Conservation (phyloP, 169 alveolate species). For the Besnoitia besnoiti region DNA sequence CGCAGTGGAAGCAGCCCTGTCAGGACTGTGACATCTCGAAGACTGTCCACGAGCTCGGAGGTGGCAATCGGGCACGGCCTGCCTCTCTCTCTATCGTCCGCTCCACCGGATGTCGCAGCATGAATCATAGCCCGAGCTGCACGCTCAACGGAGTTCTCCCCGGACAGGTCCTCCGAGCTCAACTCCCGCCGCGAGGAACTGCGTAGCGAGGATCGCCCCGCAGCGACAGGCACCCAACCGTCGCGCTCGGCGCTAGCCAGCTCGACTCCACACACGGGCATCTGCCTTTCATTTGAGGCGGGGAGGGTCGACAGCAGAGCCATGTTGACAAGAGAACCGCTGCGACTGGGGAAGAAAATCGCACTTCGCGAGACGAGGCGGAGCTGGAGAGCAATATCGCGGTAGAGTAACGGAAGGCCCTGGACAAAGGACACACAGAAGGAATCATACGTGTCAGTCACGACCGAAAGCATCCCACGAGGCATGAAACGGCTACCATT, state of each 20-base stretch:
- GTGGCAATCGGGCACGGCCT: neutral
- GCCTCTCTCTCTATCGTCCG: neutral
- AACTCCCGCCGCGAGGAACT: too few relatives aligned
- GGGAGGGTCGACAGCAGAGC: too few relatives aligned
- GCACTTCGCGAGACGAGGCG: neutral
- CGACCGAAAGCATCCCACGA: too few relatives aligned
- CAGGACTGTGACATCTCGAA: neutral
- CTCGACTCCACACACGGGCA: too few relatives aligned
- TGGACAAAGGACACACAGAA: neutral
- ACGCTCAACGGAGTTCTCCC: neutral
- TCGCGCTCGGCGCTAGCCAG: too few relatives aligned
- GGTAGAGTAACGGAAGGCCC: neutral
- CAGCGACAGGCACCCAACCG: too few relatives aligned
- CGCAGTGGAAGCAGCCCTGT: neutral
- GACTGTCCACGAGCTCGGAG: neutral
- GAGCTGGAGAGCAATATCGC: constrained; percentile 24
- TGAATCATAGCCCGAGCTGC: neutral
- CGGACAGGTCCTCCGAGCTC: too few relatives aligned
- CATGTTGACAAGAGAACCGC: neutral
- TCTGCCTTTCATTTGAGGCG: too few relatives aligned
- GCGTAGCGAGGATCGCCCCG: too few relatives aligned
- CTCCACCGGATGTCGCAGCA: neutral
- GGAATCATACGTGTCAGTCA: too few relatives aligned
- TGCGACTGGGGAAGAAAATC: neutral
- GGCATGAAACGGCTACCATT: too few relatives aligned